Evolutionary conservation across 1,284 basidiomycete genomes (phyloP).

Genomic region (Trametes sp.): DNA sequence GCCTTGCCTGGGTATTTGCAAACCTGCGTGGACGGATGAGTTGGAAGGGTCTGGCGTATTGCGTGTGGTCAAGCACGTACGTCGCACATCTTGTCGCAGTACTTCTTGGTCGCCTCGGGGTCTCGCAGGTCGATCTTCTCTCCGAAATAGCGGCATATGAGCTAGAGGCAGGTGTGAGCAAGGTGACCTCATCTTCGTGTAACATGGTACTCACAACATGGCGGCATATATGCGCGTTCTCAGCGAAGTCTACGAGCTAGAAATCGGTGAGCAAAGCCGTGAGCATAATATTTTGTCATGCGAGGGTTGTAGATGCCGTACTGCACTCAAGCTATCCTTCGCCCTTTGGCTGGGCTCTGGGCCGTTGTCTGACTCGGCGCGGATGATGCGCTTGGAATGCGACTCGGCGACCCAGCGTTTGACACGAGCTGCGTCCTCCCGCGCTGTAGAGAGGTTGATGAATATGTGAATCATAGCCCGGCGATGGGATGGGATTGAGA

Average conservation of each 20-base stretch:
- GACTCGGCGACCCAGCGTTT: constrained; percentile 59
- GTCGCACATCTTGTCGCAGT: constrained; percentile 87
- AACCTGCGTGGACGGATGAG: constrained; percentile 50
- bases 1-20: constrained; percentile 80
- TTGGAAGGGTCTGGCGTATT: background rate
- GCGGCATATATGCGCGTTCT: constrained; percentile 69
- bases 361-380: constrained; percentile 52
- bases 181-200: background rate
- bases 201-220: constrained; percentile 67
- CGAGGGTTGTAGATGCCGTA: constrained; percentile 45
- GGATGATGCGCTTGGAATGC: constrained; percentile 52
- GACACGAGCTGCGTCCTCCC: constrained; percentile 73
- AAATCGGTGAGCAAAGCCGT: no score
- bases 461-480: no score
- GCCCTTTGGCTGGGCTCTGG: constrained; percentile 73
- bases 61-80: constrained; percentile 50
- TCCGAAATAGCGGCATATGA: constrained; percentile 86
- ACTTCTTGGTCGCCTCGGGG: constrained; percentile 52
- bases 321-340: constrained; percentile 69
- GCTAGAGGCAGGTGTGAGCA: constrained; percentile 46
- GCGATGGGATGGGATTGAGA: background rate
- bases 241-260: constrained; percentile 74
- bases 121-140: constrained; percentile 70
- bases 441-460: no score
- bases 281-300: background rate